Evolutionary conservation across 805 yeast genomes (phyloP).

Genomic region (Zygosaccharomyces bisporus): DNA sequence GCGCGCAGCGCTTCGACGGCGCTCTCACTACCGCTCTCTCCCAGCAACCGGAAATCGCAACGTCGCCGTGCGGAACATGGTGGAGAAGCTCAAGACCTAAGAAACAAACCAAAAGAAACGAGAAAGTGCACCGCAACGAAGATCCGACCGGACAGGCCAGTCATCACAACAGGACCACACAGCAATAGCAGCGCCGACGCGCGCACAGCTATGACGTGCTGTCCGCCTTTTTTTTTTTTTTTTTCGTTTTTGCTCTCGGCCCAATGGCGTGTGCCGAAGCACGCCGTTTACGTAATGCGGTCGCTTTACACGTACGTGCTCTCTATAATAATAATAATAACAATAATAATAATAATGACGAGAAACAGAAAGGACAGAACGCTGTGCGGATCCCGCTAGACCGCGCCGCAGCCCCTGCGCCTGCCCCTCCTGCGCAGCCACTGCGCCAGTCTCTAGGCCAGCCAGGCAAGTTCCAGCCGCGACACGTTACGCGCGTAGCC

Average conservation of each 20-base stretch:
- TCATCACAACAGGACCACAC: no score
- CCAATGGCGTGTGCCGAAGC: background rate
- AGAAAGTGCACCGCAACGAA: background rate
- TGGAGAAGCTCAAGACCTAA: background rate
- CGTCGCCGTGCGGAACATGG: constrained; percentile 5
- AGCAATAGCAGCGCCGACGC: no score
- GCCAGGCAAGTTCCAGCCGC: constrained; percentile 73
- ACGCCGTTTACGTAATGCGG: background rate
- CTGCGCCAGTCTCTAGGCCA: constrained; percentile 48
- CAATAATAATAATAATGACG: no score
- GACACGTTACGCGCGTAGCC: constrained; percentile 92
- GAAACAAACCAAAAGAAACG: background rate
- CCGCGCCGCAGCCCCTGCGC: background rate
- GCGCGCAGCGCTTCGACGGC: background rate
- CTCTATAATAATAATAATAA: no score
- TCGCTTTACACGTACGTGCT: no score
- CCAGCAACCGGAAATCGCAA: background rate
- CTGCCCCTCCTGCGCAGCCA: constrained; percentile 13
- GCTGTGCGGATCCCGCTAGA: no score
- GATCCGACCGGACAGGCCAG: no score
- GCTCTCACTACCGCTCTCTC: background rate
- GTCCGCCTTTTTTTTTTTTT: no score
- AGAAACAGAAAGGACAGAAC: no score
- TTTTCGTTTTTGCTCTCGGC: constrained; percentile 2
- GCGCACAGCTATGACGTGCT: no score